Base-by-base conservation (phyloP, 495 filamentous ascomycete genomes). In the Talaromyces nanjingensis region DNA sequence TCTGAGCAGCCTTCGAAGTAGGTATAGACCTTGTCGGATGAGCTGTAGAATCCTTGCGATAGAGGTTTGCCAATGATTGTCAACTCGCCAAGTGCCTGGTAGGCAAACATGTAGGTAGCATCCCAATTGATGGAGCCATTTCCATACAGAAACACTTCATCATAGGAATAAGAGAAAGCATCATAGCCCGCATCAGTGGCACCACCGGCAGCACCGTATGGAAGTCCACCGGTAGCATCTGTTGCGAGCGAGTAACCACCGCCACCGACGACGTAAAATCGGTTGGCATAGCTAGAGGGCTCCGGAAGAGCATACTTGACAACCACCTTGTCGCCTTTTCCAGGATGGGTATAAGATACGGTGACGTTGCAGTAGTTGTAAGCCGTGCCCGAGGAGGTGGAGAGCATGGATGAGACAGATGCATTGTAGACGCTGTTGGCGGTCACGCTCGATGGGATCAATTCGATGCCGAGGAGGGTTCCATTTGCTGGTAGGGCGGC, bases 71-170 rank as follows among this genome's bases (percentile, higher is more conserved):
- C 75, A 25, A 77, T 60, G 61, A 65, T 61, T 59, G 73, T 74
- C 73, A 77, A 73, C 60, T 77, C 75, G 22, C 74, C 72, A 1
- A 76, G 67, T 7, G 73, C 79, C 66, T 80, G 72, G 68, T 80
- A 82, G n/a, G 63, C 64, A 68, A 77, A 77, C 73, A 78, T 78
- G 64, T 74, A 70, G n/a, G 70, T 73, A 7, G 72, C 71, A 55
- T 79, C 76, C 72, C 71, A 78, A 66, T 79, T 79, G 67, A 78
- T 72, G 6, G 74, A 72, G 24, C 77, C 77, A 58, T 79, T 78
- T 22, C 72, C 37, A 42, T 42, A 42, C 12, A 42, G 37, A 42
- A 42, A 76, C 7, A 77, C 76, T 1, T 76, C 72, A 55, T 78
- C 77, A 59, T 73, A 73, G 67, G 58, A 67, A 62, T 68, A 52